A percentile compares a stretch with the other conserved stretches of the same genome.
Evolutionary conservation across 805 yeast genomes (phyloP).

Genomic region (Ogataea paraovalis): DNA sequence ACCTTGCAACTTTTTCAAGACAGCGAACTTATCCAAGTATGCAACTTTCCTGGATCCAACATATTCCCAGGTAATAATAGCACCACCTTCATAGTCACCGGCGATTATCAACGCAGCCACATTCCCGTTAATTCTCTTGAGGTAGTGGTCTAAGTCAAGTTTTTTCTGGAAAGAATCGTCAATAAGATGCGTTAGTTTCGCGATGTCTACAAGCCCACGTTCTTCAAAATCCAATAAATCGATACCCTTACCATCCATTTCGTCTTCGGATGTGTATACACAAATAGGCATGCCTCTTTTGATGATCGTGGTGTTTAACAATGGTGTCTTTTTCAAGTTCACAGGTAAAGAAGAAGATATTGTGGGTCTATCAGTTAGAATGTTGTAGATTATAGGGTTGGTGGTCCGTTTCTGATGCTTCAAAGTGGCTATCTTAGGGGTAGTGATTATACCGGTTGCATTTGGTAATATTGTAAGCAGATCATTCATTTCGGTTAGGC

Average conservation of each 20-base stretch:
- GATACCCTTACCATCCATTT: constrained; percentile 30
- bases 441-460: constrained; percentile 79
- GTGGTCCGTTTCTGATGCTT: constrained; percentile 32
- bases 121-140: constrained; percentile 56
- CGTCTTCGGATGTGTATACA: constrained; percentile 32
- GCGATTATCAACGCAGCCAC: constrained; percentile 79
- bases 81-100: constrained; percentile 95
- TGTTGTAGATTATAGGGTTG: constrained; percentile 87
- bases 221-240: constrained; percentile 37
- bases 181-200: constrained; percentile 55
- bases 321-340: constrained; percentile 50
- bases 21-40: constrained; percentile 92
- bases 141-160: constrained; percentile 63
- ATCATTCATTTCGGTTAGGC: constrained; percentile 61
- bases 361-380: constrained; percentile 86
- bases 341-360: constrained; percentile 90
- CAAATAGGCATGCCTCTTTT: constrained; percentile 68
- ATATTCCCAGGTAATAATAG: constrained; percentile 81
- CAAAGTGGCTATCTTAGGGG: constrained; percentile 67
- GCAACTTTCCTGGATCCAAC: constrained; percentile 41
- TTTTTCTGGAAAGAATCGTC: constrained; percentile 74
- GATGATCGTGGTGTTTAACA: constrained; percentile 70
- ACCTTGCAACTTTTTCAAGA: constrained; percentile 78
- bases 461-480: constrained; percentile 48
- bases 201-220: constrained; percentile 45